Conservation (phyloP, 2,329 filamentous ascomycete genomes). For the Lachnellula occidentalis region DNA sequence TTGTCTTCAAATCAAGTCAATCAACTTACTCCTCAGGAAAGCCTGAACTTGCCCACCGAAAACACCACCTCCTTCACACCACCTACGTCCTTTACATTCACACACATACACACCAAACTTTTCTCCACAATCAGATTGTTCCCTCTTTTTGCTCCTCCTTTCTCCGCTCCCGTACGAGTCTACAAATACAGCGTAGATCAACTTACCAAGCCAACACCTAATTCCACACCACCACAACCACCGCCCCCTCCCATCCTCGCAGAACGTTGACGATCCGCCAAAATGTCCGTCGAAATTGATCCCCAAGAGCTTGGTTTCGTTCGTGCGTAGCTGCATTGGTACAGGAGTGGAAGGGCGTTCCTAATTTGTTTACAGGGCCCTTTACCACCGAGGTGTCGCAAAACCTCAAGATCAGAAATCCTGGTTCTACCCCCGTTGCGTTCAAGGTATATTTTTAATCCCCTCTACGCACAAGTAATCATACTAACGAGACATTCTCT, state of each 20-base stretch:
- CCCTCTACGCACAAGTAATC: conserved; percentile 8
- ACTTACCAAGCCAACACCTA: not conserved
- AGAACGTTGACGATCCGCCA: conserved; percentile 28
- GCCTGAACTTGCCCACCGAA: too few relatives aligned
- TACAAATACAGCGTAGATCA: not conserved
- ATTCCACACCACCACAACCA: not conserved
- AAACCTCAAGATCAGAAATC: conserved; percentile 60
- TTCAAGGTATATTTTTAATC: conserved; percentile 54
- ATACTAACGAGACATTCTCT: conserved; percentile 26
- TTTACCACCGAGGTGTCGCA: conserved; percentile 63
- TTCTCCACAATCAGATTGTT: not conserved
- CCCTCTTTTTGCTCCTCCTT: not conserved
- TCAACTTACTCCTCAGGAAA: too few relatives aligned
- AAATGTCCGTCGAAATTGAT: conserved; percentile 93
- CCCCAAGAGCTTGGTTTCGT: conserved; percentile 89
- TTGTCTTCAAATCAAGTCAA: too few relatives aligned
- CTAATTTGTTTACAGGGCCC: conserved; percentile 45
- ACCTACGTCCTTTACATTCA: too few relatives aligned
- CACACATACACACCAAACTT: not conserved
- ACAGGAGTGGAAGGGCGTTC: not conserved
- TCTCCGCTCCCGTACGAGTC: not conserved
- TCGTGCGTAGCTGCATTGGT: conserved; percentile 53
- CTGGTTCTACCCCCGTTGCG: conserved; percentile 55
- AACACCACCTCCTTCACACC: too few relatives aligned
- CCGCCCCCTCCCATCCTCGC: not conserved